Percentiles rank a stretch among this genome's conserved stretches.
These are phyloP conservation scores for Glomus cerebriforme DNA, from an alignment of 192 early-diverging fungal species.

Conservation along the genomic window DNA sequence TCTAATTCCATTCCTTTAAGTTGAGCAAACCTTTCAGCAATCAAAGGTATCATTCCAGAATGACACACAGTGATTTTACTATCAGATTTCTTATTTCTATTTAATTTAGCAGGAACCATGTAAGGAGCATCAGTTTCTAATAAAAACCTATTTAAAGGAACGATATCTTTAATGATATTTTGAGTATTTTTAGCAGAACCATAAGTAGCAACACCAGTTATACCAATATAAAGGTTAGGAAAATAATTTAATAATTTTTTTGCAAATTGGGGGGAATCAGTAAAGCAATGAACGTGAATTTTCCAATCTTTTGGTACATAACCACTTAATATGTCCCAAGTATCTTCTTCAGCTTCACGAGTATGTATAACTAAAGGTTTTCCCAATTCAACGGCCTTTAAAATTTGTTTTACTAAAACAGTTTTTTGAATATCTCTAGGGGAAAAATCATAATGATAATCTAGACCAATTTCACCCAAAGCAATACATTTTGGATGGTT, in stretches of 20 bases:
- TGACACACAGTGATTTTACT: slow-evolving; percentile 21
- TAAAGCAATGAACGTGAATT: slow-evolving; percentile 34
- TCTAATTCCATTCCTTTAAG: slow-evolving; percentile 22
- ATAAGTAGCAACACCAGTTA: slow-evolving; percentile 32
- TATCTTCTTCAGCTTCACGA: slow-evolving; percentile 33
- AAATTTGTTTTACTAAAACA: slow-evolving; percentile 18
- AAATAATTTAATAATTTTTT: slow-evolving; percentile 20
- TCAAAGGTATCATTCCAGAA: slow-evolving; percentile 35
- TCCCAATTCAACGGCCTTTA: slow-evolving; percentile 7
- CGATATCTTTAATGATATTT: background rate
- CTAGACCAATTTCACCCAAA: slow-evolving; percentile 28
- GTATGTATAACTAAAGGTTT: slow-evolving; percentile 33
- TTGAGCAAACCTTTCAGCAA: slow-evolving; percentile 28
- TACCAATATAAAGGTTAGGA: slow-evolving; percentile 32
- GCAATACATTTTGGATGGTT: slow-evolving; percentile 25
- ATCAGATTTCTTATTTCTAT: slow-evolving; percentile 24
- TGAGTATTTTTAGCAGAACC: slow-evolving; percentile 31
- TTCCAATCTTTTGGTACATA: slow-evolving; percentile 26
- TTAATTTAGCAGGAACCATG: slow-evolving; percentile 26
- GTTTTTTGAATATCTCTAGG: slow-evolving; percentile 17
- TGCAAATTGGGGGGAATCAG: slow-evolving; percentile 28
- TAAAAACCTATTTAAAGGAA: slow-evolving; percentile 21
- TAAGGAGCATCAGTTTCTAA: slow-evolving; percentile 34
- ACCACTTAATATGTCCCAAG: slow-evolving; percentile 17
- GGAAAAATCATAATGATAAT: slow-evolving; percentile 34